Conservation (phyloP, 2,329 filamentous ascomycete genomes). For the Penicillium sp. region DNA sequence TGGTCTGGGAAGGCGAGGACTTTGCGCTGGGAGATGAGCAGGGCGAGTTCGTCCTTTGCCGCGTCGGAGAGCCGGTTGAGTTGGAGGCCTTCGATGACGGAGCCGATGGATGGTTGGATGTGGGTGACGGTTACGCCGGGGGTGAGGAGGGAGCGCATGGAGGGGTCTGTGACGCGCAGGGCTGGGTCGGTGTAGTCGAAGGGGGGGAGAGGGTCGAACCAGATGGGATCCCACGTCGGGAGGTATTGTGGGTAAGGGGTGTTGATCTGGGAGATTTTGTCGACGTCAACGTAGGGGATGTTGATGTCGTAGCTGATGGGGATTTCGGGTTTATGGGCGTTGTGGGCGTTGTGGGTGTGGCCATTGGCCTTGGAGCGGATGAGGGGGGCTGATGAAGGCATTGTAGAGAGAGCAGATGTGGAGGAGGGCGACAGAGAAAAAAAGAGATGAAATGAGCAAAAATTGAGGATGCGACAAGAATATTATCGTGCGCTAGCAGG, state of each 20-base stretch:
- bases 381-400: conserved; percentile 39
- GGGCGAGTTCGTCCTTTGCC: conserved; percentile 56
- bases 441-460: background rate
- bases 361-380: conserved; percentile 32
- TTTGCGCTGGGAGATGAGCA: conserved; percentile 70
- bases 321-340: conserved; percentile 31
- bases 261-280: conserved; percentile 39
- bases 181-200: conserved; percentile 52
- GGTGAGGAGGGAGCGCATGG: conserved; percentile 41
- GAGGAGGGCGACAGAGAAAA: background rate
- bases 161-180: conserved; percentile 45
- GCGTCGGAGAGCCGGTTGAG: conserved; percentile 50
- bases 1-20: conserved; percentile 56
- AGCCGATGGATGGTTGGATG: conserved; percentile 48
- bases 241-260: conserved; percentile 50
- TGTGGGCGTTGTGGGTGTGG: conserved; percentile 6
- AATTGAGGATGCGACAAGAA: background rate
- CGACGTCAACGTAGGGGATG: conserved; percentile 50
- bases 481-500: background rate
- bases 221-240: conserved; percentile 51
- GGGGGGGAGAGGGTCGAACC: conserved; percentile 48
- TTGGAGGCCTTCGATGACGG: conserved; percentile 49
- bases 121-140: conserved; percentile 37
- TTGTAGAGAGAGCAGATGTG: conserved; percentile 12
- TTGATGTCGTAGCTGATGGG: conserved; percentile 52